Evolutionary conservation across 305 asterid genomes (phyloP).

Genomic region (Euphrasia arctica): DNA sequence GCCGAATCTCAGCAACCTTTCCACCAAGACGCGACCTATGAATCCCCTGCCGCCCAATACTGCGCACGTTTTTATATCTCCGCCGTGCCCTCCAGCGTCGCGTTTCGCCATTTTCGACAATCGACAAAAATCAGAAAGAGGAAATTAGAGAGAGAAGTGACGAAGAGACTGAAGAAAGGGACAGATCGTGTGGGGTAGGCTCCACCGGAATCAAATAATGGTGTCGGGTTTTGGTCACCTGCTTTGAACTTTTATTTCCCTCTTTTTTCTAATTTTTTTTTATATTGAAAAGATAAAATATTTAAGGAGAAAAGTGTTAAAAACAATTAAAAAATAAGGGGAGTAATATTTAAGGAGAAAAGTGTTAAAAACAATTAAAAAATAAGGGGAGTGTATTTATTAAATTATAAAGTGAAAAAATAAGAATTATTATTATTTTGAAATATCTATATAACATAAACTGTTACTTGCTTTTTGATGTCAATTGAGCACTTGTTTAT

Average conservation of each 20-base stretch:
- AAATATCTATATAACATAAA: no score
- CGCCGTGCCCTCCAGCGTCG: constrained; percentile 29
- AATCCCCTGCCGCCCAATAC: constrained; percentile 85
- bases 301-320: no score
- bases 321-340: no score
- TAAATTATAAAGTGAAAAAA: no score
- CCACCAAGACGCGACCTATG: constrained; percentile 75
- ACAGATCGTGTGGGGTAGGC: background rate
- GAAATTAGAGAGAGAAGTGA: constrained; percentile 2
- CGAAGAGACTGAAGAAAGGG: background rate
- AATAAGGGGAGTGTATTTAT: no score
- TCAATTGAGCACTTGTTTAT: no score
- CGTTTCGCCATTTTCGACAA: constrained; percentile 44
- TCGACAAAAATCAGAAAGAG: constrained; percentile 19
- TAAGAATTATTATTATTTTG: no score
- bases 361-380: no score
- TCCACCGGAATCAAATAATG: background rate
- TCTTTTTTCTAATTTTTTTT: background rate
- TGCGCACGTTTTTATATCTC: constrained; percentile 49
- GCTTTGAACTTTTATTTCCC: background rate
- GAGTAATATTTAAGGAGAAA: no score
- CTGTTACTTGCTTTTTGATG: no score
- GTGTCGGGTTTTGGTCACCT: no score
- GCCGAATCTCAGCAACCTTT: constrained; percentile 61
- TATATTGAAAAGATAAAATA: no score